Conservation (phyloP, 805 yeast genomes). For the Yamadazyma laniorum region DNA sequence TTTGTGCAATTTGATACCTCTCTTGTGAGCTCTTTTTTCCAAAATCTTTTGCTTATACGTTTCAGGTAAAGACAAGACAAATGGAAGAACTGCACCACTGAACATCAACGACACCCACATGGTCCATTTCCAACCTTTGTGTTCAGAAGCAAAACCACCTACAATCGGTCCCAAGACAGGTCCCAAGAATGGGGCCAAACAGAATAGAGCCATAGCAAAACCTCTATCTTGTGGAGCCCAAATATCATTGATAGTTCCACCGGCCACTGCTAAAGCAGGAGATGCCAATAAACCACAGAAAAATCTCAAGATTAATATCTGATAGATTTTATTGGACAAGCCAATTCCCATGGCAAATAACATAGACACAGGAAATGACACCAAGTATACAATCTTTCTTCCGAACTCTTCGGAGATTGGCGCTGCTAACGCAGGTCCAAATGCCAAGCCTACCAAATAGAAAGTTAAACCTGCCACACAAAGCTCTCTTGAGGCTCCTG, state of each 20-base stretch:
- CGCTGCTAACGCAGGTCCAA: constrained; percentile 69
- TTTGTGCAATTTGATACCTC: constrained; percentile 49
- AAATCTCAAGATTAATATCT: constrained; percentile 66
- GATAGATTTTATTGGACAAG: constrained; percentile 56
- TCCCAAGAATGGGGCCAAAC: constrained; percentile 77
- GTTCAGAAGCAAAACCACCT: constrained; percentile 68
- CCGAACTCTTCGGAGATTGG: constrained; percentile 73
- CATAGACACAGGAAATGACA: constrained; percentile 64
- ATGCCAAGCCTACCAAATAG: constrained; percentile 67
- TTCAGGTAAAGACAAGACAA: constrained; percentile 58
- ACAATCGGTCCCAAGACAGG: constrained; percentile 76
- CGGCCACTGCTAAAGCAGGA: constrained; percentile 81
- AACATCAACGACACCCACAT: constrained; percentile 68
- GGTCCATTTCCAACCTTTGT: constrained; percentile 66
- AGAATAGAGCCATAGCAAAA: constrained; percentile 73
- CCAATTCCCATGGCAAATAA: constrained; percentile 75
- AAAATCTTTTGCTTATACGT: constrained; percentile 72
- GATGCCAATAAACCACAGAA: constrained; percentile 75
- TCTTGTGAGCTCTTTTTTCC: constrained; percentile 55
- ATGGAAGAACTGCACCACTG: constrained; percentile 55
- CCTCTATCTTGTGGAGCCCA: constrained; percentile 61
- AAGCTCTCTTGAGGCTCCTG: constrained; percentile 58
- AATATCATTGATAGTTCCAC: constrained; percentile 79
- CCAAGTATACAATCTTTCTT: constrained; percentile 57
- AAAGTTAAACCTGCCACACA: constrained; percentile 68